A percentile compares a stretch with the other conserved stretches of the same genome.
These are phyloP conservation scores for Hypericum perforatum DNA, from an alignment of 345 rosid genomes.

Conservation along the genomic window DNA sequence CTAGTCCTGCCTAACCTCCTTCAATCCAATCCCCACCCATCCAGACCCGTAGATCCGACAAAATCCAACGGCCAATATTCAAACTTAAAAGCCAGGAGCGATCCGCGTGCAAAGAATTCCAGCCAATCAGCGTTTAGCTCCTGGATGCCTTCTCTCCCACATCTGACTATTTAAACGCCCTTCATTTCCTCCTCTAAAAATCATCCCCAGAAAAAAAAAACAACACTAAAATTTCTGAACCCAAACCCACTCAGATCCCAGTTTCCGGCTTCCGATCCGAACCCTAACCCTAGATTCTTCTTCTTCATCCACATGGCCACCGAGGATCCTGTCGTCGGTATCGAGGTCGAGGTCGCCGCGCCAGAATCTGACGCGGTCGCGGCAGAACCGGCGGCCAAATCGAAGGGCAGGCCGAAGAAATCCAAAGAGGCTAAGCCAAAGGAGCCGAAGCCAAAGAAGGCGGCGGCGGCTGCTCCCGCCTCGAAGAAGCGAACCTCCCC, in stretches of 20 bases:
- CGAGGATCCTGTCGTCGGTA: not conserved
- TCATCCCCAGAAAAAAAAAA: no score
- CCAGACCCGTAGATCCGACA: slow-evolving; percentile 14
- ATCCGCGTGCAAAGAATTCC: slow-evolving; percentile 14
- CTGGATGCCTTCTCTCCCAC: not conserved
- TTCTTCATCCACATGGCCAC: not conserved
- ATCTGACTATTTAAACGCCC: slow-evolving; percentile 9
- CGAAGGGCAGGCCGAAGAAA: slow-evolving; percentile 1
- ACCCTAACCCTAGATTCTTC: slow-evolving; percentile 12
- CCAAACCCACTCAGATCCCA: not conserved
- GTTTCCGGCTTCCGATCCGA: not conserved
- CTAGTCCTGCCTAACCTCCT: not conserved
- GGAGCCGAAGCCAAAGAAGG: slow-evolving; percentile 10
- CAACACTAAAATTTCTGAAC: no score
- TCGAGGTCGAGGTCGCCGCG: no score
- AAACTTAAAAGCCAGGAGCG: not conserved
- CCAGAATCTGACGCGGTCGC: not conserved
- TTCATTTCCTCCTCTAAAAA: not conserved
- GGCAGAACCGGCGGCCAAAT: not conserved
- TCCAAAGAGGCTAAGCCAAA: slow-evolving; percentile 5
- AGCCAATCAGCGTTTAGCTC: slow-evolving; percentile 20
- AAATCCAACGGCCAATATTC: slow-evolving; percentile 16
- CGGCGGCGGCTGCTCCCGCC: slow-evolving; percentile 5
- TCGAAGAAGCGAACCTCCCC: slow-evolving; percentile 5
- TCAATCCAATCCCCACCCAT: slow-evolving; percentile 5